Base-by-base conservation (phyloP, 2,329 filamentous ascomycete genomes). In the Neospermospora avenae region DNA sequence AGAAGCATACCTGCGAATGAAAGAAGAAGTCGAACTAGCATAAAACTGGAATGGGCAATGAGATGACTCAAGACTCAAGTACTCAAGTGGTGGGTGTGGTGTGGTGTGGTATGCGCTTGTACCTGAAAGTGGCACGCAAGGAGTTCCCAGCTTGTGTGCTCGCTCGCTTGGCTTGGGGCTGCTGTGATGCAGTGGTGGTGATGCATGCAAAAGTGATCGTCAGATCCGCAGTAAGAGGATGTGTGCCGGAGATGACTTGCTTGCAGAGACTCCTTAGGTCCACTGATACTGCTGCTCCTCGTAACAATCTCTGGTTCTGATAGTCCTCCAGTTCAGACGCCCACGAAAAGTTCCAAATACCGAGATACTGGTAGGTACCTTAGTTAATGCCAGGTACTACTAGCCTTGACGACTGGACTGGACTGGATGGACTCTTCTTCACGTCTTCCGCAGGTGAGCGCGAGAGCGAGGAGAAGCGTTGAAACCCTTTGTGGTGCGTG, bases 321-420 rank as follows among this genome's bases (percentile, higher is more conserved):
- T 46, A 18, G n/a, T 20, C 22, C 18, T 8, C 10, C n/a, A n/a
- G n/a, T n/a, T n/a, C n/a, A n/a, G n/a, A n/a, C n/a, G n/a, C n/a
- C n/a, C n/a, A n/a, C n/a, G n/a, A n/a, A n/a, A n/a, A n/a, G n/a
- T n/a, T n/a, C n/a, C n/a, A n/a, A n/a, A n/a, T n/a, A n/a, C n/a
- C n/a, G n/a, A n/a, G n/a, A n/a, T n/a, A n/a, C n/a, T n/a, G n/a
- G n/a, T n/a, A n/a, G n/a, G n/a, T n/a, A n/a, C n/a, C n/a, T 24
- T 37, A 14, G 57, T 65, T 65, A 68, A 60, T 68, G 65, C 49
- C 64, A 65, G 65, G 64, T n/a, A n/a, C n/a, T 65, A 68, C 61
- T 22, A 54, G 35, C 18, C 10, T 24, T 16, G 49, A 39, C 31
- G 14, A 52, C 35, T 22, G 18, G 49, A 34, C 46, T 7, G n/a